Base-by-base conservation (phyloP, 2,329 filamentous ascomycete genomes). In the Neofusicoccum laricinum region DNA sequence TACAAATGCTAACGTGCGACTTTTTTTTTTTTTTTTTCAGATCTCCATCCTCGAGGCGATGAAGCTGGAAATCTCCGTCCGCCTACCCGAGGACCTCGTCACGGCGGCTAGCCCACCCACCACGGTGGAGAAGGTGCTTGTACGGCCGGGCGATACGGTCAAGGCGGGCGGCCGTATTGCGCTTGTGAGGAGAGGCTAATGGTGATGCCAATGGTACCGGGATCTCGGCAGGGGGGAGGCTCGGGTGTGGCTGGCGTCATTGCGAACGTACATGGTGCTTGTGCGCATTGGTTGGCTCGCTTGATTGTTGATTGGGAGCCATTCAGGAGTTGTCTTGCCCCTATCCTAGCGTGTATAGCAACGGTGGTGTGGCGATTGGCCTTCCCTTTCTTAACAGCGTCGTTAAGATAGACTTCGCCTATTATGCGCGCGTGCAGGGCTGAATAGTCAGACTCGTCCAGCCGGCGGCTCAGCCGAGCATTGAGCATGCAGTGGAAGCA, bases 31-130 rank as follows among this genome's bases (percentile, higher is more conserved):
- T 4, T 32, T 15, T 40, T 43, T 10, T 15, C 32, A 75, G 73
- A 70, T 80, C 17, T 73, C 75, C 0, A 77, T 80, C n/a, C 73
- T 81, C 3, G 79, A 81, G 66, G 79, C 79, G 1, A 81, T 80
- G 79, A 81, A 81, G 68, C 69, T 81, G 10, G 79, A 81, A 64
- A 81, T 81, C 67, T 75, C 77, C n/a, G 78, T 81, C 38, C 76
- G 78, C 61, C 71, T 71, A 3, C 76, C 77, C 0, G 73, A 77
- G 2, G 72, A 73, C 55, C 58, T 70, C 17, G 67, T 65, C 15
- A 67, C 69, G 6, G 62, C 61, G 5, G 19, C 32, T 32, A 19
- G 45, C 34, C 32, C 32, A 32, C 38, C 25, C 2, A 66, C 74
- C 3, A 75, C 66, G 46, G 71, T 80, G 0, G 78, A 80, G 68